Percentiles rank a stretch among this genome's conserved stretches.
Evolutionary conservation across 148 eudicot genomes (phyloP).

Genomic region (Arbutus unedo): DNA sequence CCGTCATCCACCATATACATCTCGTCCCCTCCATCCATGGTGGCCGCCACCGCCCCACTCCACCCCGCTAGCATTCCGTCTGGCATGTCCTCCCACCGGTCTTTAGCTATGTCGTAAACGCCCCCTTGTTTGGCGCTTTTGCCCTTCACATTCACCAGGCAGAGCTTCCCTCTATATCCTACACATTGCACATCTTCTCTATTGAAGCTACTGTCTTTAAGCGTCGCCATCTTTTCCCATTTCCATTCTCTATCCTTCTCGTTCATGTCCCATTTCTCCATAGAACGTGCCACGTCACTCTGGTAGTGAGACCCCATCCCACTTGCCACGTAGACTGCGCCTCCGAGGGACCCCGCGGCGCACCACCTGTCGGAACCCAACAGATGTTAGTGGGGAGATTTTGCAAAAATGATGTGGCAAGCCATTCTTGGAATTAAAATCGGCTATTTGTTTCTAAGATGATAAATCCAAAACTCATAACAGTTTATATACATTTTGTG

Average conservation of each 20-base stretch:
- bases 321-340: constrained; percentile 30
- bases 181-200: constrained; percentile 38
- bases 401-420: background rate
- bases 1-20: constrained; percentile 40
- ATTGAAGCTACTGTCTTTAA: constrained; percentile 34
- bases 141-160: constrained; percentile 47
- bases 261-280: constrained; percentile 40
- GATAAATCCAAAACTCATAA: too few relatives aligned
- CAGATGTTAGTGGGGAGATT: background rate
- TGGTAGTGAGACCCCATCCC: constrained; percentile 31
- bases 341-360: constrained; percentile 21
- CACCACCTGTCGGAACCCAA: constrained; percentile 32
- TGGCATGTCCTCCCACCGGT: constrained; percentile 44
- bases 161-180: constrained; percentile 35
- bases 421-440: too few relatives aligned
- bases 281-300: constrained; percentile 31
- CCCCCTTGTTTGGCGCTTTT: constrained; percentile 30
- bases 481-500: too few relatives aligned
- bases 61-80: constrained; percentile 41
- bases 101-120: constrained; percentile 20
- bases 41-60: constrained; percentile 37
- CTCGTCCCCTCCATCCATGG: constrained; percentile 10
- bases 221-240: constrained; percentile 33
- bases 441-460: too few relatives aligned
- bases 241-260: constrained; percentile 24